These are phyloP conservation scores for Coniochaeta sp. DNA, from an alignment of 2,329 filamentous ascomycete species.

Conservation along the genomic window DNA sequence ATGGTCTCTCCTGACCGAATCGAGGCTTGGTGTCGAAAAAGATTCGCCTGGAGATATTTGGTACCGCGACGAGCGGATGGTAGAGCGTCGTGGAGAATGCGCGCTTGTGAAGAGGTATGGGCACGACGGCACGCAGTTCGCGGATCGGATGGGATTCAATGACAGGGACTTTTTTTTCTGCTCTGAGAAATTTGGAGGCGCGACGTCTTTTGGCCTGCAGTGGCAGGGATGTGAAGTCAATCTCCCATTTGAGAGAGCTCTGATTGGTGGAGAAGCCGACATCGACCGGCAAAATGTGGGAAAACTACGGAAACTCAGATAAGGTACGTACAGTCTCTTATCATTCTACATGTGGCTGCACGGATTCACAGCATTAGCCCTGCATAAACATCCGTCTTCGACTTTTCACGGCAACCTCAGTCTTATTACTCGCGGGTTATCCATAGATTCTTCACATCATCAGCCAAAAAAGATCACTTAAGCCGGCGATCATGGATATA, in stretches of 20 bases:
- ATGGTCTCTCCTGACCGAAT: not conserved
- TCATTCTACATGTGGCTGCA: not conserved
- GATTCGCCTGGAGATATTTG: not conserved
- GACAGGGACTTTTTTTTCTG: conserved; percentile 7
- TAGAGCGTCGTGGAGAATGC: not conserved
- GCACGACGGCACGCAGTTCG: not conserved
- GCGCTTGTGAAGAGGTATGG: not conserved
- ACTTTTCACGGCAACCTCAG: not conserved
- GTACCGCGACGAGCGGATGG: not conserved
- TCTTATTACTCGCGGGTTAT: too few species aligned
- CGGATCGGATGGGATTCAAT: not conserved
- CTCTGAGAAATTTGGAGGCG: conserved; percentile 1
- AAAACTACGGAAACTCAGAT: too few species aligned
- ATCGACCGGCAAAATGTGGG: not conserved
- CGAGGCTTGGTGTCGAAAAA: not conserved
- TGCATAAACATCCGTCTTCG: not conserved
- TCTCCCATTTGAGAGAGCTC: not conserved
- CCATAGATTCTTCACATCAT: not conserved
- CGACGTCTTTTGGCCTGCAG: not conserved
- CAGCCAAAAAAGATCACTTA: not conserved
- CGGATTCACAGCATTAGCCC: not conserved
- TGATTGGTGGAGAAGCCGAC: not conserved
- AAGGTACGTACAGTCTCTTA: too few species aligned
- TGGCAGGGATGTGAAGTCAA: not conserved
- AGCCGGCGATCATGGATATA: conserved; percentile 31